These are phyloP conservation scores for Ustilago shanxiensis DNA, from an alignment of 1,284 basidiomycete genomes.

Conservation along the genomic window DNA sequence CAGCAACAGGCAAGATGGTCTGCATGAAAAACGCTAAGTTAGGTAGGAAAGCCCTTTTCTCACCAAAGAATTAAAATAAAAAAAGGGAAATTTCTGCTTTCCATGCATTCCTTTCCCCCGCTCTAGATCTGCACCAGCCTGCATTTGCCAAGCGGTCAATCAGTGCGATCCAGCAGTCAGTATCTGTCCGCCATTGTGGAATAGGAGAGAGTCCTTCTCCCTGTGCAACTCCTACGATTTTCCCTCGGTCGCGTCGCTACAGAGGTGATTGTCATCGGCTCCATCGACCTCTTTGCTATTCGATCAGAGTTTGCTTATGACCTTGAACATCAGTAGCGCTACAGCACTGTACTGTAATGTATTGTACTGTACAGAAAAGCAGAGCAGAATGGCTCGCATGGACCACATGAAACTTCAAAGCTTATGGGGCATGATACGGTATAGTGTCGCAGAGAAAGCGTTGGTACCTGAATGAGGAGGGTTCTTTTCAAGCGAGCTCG, in stretches of 20 bases:
- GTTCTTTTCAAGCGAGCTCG: slow-evolving; percentile 7
- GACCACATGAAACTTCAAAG: neutral
- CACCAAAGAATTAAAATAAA: too few relatives aligned
- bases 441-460: neutral
- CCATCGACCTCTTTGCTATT: neutral
- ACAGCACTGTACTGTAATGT: too few relatives aligned
- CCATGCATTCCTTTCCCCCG: neutral
- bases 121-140: neutral
- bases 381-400: neutral
- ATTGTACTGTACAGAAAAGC: neutral
- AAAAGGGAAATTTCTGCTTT: too few relatives aligned
- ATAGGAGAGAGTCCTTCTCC: too few relatives aligned
- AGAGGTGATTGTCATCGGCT: too few relatives aligned
- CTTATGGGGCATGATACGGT: neutral
- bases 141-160: neutral
- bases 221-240: too few relatives aligned
- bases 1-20: neutral
- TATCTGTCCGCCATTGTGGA: neutral
- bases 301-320: too few relatives aligned
- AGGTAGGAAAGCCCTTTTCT: neutral
- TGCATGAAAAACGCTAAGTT: neutral
- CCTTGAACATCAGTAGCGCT: too few relatives aligned
- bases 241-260: too few relatives aligned
- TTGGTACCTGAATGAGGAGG: neutral
- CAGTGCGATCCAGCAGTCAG: neutral